phyloP scores from a whole-genome alignment of 179 eudicot genomes.

The Carnegiea gigantea region DNA sequence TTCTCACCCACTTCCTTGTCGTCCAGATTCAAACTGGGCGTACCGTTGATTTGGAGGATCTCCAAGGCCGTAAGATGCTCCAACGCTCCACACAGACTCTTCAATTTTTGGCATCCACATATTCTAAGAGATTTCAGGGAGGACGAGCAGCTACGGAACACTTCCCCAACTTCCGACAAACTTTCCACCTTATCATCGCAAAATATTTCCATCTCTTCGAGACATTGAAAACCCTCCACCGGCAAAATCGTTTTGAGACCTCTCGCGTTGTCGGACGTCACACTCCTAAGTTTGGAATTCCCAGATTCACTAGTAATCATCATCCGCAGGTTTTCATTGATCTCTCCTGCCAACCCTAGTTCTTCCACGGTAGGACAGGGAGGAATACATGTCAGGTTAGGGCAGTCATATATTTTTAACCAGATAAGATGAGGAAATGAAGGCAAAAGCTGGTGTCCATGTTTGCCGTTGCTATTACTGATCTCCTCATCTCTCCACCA shows the following conservation, averaged over 20 bases:
- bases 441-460: not conserved
- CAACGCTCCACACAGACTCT: too few species aligned
- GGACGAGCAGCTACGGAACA: not conserved
- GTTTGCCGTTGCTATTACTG: not conserved
- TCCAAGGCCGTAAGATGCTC: too few species aligned
- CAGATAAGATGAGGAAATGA: constrained; percentile 11
- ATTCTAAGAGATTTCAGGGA: not conserved
- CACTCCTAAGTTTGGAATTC: not conserved
- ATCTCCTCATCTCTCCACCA: constrained; percentile 12
- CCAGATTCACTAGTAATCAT: not conserved
- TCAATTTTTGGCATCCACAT: too few species aligned
- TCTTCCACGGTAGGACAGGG: constrained; percentile 6
- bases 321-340: not conserved
- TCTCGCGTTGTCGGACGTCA: not conserved
- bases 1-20: too few species aligned
- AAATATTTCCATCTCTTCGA: not conserved
- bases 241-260: not conserved
- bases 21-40: too few species aligned
- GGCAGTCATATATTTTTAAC: not conserved
- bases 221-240: too few species aligned
- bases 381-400: not conserved
- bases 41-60: too few species aligned
- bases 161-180: not conserved
- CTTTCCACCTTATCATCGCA: not conserved
- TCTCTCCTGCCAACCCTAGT: fast-evolving